Evolutionary conservation across 2,329 filamentous ascomycete species (phyloP), one percentile per base, ranked within the genome.

Genomic region (Ophiostoma perfectum): DNA sequence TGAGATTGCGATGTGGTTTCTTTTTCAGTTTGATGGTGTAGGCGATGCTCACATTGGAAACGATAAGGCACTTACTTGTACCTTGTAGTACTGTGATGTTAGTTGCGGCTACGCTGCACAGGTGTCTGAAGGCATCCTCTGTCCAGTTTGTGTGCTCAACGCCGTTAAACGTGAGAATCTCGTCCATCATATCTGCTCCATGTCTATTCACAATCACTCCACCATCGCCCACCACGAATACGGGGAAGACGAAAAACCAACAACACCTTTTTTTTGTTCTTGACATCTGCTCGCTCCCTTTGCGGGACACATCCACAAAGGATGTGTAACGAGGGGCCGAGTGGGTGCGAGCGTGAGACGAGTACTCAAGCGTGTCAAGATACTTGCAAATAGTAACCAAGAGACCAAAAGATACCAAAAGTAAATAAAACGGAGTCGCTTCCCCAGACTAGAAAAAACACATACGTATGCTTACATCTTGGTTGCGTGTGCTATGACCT

Each of bases 171-270:
- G 27, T 27, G 27, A 27, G 27, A 27, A 2, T 27, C 27, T 27
- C 27, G 27, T 27, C 27, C 27, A 27, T 27, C 27, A 27, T 27
- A 27, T 1, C 27, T 27, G 27, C 27, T 27, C 27, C 27, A 27
- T 27, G 27, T 27, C 27, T 27, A 27, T 55, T 55, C 49, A 55
- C 1, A 16, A 11, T 60, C 55, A 38, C 55, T 60, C 55, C 55
- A 36, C 55, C 55, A 60, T 38, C 55, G 27, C 55, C 55, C 27
- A 60, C 49, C 6, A 60, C 55, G 55, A 60, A 60, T 60, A 60
- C 55, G 55, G 27, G 55, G 55, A 60, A 60, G 55, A 60, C 55
- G 55, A 60, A 60, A 60, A 60, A 60, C 52, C 55, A 60, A 38
- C 55, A 38, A 38, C 55, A 60, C 14, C 36, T 3, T 38, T 60